phyloP scores from a whole-genome alignment of 2,329 filamentous ascomycete genomes.

The Pleoardoris graminearum region DNA sequence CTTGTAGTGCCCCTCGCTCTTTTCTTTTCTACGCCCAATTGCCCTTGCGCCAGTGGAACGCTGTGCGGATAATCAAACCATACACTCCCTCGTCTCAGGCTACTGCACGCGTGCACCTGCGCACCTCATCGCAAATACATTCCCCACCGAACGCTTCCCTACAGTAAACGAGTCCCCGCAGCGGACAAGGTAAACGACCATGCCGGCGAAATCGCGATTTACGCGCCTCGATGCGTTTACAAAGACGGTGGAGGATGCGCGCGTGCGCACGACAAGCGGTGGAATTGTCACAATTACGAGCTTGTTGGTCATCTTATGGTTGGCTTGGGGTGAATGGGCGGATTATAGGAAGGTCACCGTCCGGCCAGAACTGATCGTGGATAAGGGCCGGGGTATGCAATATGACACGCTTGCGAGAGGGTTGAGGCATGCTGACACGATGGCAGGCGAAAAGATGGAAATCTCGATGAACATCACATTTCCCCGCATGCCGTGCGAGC shows the following conservation, averaged over 20 bases:
- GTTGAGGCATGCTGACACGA: conserved; percentile 9
- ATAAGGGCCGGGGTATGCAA: conserved; percentile 83
- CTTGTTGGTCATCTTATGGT: conserved; percentile 81
- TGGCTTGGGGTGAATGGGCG: conserved; percentile 93
- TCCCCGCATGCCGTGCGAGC: conserved; percentile 88
- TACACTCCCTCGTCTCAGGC: conserved; percentile 9
- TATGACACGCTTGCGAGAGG: neutral
- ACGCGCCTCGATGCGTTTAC: conserved; percentile 97
- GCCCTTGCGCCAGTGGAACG: conserved; percentile 13
- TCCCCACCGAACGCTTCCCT: neutral
- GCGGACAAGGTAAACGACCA: conserved; percentile 46
- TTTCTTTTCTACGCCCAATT: neutral
- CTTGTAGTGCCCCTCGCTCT: conserved; percentile 17
- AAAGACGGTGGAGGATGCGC: conserved; percentile 97
- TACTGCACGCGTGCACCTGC: conserved; percentile 1
- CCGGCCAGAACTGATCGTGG: conserved; percentile 90
- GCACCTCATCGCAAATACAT: neutral
- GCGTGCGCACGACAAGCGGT: conserved; percentile 91
- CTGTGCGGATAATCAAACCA: conserved; percentile 7
- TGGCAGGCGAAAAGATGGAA: conserved; percentile 91
- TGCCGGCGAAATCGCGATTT: conserved; percentile 92
- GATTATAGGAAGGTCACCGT: conserved; percentile 88
- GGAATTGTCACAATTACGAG: conserved; percentile 93
- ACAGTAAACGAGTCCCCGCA: neutral
- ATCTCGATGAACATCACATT: conserved; percentile 98